A percentile compares a stretch with the other conserved stretches of the same genome.
phyloP scores from a whole-genome alignment of 805 yeast genomes.

The Candida mattraensis region DNA sequence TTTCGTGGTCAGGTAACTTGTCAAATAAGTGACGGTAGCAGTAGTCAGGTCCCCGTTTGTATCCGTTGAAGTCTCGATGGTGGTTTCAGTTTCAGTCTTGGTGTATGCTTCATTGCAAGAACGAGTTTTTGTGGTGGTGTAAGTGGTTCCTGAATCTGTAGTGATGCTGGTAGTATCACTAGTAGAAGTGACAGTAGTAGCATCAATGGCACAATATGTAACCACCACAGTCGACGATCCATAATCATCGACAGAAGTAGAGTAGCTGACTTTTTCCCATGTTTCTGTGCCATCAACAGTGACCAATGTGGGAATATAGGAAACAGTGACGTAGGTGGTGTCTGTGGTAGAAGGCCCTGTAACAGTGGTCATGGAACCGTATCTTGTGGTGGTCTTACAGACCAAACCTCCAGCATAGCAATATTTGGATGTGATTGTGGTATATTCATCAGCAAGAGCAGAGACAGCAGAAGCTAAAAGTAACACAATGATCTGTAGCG shows the following conservation, averaged over 20 bases:
- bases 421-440: slow-evolving; percentile 15
- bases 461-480: slow-evolving; percentile 5
- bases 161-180: slow-evolving; percentile 9
- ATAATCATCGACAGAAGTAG: slow-evolving; percentile 17
- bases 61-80: slow-evolving; percentile 4
- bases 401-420: slow-evolving; percentile 22
- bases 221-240: slow-evolving; percentile 20
- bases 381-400: slow-evolving; percentile 20
- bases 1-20: neutral
- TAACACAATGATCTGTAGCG: slow-evolving; percentile 3
- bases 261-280: slow-evolving; percentile 24
- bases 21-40: slow-evolving; percentile 7
- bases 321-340: slow-evolving; percentile 13
- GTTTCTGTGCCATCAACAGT: slow-evolving; percentile 16
- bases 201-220: slow-evolving; percentile 27
- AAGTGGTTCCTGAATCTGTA: slow-evolving; percentile 7
- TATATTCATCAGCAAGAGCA: slow-evolving; percentile 17
- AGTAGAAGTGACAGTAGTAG: slow-evolving; percentile 13
- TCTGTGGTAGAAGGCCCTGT: slow-evolving; percentile 8
- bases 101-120: slow-evolving; percentile 23
- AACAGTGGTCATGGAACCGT: slow-evolving; percentile 16
- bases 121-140: slow-evolving; percentile 9
- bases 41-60: slow-evolving; percentile 7
- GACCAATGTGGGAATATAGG: slow-evolving; percentile 21
- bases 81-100: slow-evolving; percentile 9